Percentiles rank a stretch among this genome's conserved stretches.
These are phyloP conservation scores for Copromyces sp. DNA, from an alignment of 495 filamentous ascomycete genomes.

Conservation along the genomic window DNA sequence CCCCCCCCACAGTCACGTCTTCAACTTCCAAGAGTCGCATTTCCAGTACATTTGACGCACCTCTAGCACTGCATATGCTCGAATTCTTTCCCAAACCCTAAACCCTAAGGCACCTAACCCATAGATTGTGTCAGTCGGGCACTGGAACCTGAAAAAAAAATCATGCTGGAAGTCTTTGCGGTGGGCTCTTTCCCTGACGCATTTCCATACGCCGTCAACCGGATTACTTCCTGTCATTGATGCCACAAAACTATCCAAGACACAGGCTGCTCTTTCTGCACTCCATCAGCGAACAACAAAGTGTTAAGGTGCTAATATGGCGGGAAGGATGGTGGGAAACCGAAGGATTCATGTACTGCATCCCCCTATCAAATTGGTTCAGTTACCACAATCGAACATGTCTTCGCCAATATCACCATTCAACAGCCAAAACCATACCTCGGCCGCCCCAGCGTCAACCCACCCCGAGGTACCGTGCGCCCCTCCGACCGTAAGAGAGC, in stretches of 20 bases:
- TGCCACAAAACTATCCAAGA: not conserved
- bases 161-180: no score
- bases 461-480: not conserved
- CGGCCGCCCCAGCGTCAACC: not conserved
- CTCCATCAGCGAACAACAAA: not conserved
- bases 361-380: not conserved
- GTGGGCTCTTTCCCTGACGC: not conserved
- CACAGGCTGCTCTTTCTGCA: not conserved
- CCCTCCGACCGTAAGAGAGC: not conserved
- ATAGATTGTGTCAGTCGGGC: no score
- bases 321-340: not conserved
- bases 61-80: no score
- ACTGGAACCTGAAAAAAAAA: no score
- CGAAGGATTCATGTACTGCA: no score
- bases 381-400: no score
- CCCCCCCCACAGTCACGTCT: no score
- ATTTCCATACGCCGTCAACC: not conserved
- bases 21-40: no score
- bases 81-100: no score
- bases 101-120: no score
- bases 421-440: not conserved
- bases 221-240: not conserved
- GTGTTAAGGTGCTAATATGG: not conserved
- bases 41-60: no score
- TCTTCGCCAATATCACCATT: not conserved